phyloP scores from a whole-genome alignment of 352 stramenopile genomes.

The Pilasporangium apinafurcum region DNA sequence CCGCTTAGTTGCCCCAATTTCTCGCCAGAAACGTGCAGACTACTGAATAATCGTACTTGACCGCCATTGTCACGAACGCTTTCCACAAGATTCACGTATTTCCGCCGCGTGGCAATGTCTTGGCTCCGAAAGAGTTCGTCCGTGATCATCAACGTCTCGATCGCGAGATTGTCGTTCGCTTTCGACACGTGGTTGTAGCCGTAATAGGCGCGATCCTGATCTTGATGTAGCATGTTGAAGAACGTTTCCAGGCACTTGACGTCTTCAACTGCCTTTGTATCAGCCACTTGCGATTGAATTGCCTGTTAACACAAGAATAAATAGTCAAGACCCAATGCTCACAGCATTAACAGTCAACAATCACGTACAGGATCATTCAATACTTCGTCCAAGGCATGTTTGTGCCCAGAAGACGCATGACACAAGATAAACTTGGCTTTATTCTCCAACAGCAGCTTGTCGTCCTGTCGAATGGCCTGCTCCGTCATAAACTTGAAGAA shows the following conservation, averaged over 20 bases:
- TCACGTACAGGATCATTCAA: slow-evolving; percentile 81
- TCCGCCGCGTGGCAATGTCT: slow-evolving; percentile 84
- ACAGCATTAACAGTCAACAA: neutral
- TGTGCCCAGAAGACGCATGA: slow-evolving; percentile 94
- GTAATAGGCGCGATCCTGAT: slow-evolving; percentile 97
- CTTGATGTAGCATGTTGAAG: slow-evolving; percentile 94
- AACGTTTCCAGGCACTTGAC: slow-evolving; percentile 92
- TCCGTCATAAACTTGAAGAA: slow-evolving; percentile 96
- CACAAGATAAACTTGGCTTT: slow-evolving; percentile 96
- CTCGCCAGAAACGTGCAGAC: slow-evolving; percentile 93
- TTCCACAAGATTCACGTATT: slow-evolving; percentile 94
- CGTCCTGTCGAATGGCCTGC: slow-evolving; percentile 89
- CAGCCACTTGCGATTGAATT: slow-evolving; percentile 90
- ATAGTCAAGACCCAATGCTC: neutral
- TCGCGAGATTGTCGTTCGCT: slow-evolving; percentile 90
- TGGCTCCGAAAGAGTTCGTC: slow-evolving; percentile 93
- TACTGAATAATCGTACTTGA: slow-evolving; percentile 92
- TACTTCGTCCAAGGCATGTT: slow-evolving; percentile 97
- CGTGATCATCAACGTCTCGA: slow-evolving; percentile 94
- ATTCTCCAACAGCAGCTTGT: slow-evolving; percentile 94
- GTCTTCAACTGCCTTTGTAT: slow-evolving; percentile 93
- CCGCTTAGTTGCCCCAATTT: slow-evolving; percentile 94
- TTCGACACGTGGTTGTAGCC: slow-evolving; percentile 91
- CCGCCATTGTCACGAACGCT: slow-evolving; percentile 89
- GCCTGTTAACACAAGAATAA: slow-evolving; percentile 8